These are phyloP conservation scores for Cercis canadensis DNA, from an alignment of 306 rosid genomes.

Conservation along the genomic window DNA sequence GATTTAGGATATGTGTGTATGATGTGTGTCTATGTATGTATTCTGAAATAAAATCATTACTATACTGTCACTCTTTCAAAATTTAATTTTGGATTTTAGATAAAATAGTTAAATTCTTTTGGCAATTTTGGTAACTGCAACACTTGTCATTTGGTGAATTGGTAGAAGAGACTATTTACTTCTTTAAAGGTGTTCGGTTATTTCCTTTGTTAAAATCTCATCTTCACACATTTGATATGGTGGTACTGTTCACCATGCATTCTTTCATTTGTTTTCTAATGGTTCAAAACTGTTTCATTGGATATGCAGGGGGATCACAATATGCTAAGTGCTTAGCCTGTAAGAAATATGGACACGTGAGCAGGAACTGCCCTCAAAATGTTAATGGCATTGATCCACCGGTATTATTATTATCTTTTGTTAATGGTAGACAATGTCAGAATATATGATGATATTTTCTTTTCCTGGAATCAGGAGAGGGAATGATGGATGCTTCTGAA, in stretches of 20 bases:
- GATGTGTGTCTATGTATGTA: neutral
- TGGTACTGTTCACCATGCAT: slow-evolving; percentile 1
- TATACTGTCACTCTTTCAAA: neutral
- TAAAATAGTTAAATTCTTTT: neutral
- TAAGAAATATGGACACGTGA: slow-evolving; percentile 60
- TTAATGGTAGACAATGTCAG: slow-evolving; percentile 12
- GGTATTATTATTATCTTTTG: slow-evolving; percentile 49
- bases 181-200: neutral
- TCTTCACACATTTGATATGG: slow-evolving; percentile 6
- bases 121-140: slow-evolving; percentile 2
- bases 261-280: slow-evolving; percentile 17
- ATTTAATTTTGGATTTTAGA: neutral
- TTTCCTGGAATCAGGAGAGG: slow-evolving; percentile 2
- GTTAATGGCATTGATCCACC: slow-evolving; percentile 55
- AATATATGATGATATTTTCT: neutral
- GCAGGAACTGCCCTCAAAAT: slow-evolving; percentile 68
- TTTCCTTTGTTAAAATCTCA: slow-evolving; percentile 12
- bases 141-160: slow-evolving; percentile 16
- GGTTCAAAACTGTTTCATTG: slow-evolving; percentile 28
- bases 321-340: slow-evolving; percentile 80
- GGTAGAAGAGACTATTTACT: slow-evolving; percentile 5
- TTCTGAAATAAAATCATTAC: neutral
- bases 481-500: slow-evolving; percentile 4
- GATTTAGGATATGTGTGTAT: neutral
- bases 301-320: slow-evolving; percentile 73